Percentiles rank a stretch among this genome's conserved stretches.
Evolutionary conservation across 345 rosid genomes (phyloP).

Genomic region (Citrus australasica): DNA sequence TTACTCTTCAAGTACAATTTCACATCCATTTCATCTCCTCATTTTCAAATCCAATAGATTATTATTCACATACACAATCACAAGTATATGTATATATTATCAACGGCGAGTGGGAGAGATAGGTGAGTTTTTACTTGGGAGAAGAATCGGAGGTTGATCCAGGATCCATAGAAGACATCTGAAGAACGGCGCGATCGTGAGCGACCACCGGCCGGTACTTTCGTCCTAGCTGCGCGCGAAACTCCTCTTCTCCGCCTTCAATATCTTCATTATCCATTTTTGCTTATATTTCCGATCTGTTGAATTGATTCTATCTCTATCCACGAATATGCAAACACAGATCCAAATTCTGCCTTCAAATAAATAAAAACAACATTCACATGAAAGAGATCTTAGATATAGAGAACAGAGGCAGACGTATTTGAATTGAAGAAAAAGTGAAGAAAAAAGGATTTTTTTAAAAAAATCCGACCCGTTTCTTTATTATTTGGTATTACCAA

Average conservation of each 20-base stretch:
- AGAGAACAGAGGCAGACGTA: background rate
- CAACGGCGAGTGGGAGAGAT: background rate
- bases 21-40: background rate
- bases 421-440: background rate
- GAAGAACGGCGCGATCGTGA: constrained; percentile 83
- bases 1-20: background rate
- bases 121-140: constrained; percentile 20
- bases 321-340: background rate
- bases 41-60: background rate
- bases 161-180: constrained; percentile 83
- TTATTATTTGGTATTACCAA: background rate
- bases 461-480: background rate
- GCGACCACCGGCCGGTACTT: constrained; percentile 87
- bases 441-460: background rate
- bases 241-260: constrained; percentile 69
- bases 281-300: background rate
- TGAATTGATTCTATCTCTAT: background rate
- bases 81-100: background rate
- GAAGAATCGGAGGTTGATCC: constrained; percentile 53
- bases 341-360: constrained; percentile 5
- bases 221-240: constrained; percentile 41
- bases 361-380: background rate
- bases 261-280: constrained; percentile 71
- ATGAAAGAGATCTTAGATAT: background rate
- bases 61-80: background rate